Percentiles rank a stretch among this genome's conserved stretches.
Conservation (phyloP, 108 stramenopile species). For the Skeletonema marinoi region DNA sequence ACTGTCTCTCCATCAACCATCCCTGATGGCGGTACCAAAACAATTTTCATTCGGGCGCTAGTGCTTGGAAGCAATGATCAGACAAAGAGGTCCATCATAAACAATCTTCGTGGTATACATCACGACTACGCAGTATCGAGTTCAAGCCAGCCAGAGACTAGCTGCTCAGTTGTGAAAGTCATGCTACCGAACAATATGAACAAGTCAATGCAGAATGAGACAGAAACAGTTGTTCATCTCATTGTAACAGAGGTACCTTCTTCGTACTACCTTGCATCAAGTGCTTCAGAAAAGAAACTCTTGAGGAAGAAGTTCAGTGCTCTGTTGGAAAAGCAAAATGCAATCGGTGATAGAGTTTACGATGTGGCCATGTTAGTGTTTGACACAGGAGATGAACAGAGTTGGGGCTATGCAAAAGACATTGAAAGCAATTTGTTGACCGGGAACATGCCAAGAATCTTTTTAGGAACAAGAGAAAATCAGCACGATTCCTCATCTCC, state of each 20-base stretch:
- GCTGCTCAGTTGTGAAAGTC: slow-evolving; percentile 53
- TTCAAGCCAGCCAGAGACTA: slow-evolving; percentile 27
- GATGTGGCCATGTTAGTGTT: slow-evolving; percentile 72
- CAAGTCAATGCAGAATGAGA: slow-evolving; percentile 13
- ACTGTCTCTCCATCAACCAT: neutral
- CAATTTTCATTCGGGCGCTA: slow-evolving; percentile 62
- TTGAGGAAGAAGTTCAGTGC: slow-evolving; percentile 30
- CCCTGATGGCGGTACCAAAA: slow-evolving; percentile 30
- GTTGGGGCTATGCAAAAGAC: slow-evolving; percentile 62
- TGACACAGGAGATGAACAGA: slow-evolving; percentile 57
- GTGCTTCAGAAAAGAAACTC: slow-evolving; percentile 19
- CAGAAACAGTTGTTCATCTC: slow-evolving; percentile 64
- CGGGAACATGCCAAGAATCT: slow-evolving; percentile 70
- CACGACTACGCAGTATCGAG: neutral
- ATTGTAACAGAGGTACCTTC: slow-evolving; percentile 73
- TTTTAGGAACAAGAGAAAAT: slow-evolving; percentile 50
- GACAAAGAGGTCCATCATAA: slow-evolving; percentile 53
- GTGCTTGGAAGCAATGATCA: slow-evolving; percentile 64
- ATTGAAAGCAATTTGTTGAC: slow-evolving; percentile 56
- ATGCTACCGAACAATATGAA: slow-evolving; percentile 16
- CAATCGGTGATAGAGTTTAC: slow-evolving; percentile 32
- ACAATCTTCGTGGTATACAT: slow-evolving; percentile 36
- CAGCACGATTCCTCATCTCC: neutral
- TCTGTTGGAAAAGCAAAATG: slow-evolving; percentile 31
- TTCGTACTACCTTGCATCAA: slow-evolving; percentile 39